phyloP scores from a whole-genome alignment of 225 moss, liverwort and hornwort genomes.

The Polytrichum commune region DNA sequence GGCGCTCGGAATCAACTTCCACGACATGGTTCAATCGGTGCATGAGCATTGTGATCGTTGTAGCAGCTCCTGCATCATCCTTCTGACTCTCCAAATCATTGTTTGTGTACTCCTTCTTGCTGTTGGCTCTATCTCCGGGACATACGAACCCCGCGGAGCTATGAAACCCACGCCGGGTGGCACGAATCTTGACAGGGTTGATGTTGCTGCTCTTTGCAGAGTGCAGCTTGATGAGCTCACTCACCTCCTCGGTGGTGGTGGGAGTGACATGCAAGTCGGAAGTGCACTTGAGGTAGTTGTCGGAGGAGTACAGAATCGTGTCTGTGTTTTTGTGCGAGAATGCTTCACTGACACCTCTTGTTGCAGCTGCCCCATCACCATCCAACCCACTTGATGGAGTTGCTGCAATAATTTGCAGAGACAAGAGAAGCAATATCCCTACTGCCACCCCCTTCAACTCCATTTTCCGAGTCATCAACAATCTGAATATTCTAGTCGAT shows the following conservation, averaged over 20 bases:
- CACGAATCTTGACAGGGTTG: slow-evolving; percentile 22
- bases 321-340: slow-evolving; percentile 7
- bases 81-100: not conserved
- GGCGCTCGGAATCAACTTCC: slow-evolving; percentile 16
- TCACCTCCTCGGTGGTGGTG: slow-evolving; percentile 18
- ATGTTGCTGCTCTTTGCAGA: not conserved
- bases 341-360: slow-evolving; percentile 15
- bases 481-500: too few species aligned
- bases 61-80: not conserved
- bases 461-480: too few species aligned
- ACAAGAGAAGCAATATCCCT: too few species aligned
- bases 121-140: slow-evolving; percentile 20
- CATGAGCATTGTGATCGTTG: slow-evolving; percentile 41
- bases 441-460: too few species aligned
- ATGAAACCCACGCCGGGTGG: slow-evolving; percentile 30
- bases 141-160: slow-evolving; percentile 36
- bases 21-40: slow-evolving; percentile 48
- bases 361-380: too few species aligned
- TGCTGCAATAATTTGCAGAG: too few species aligned
- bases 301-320: slow-evolving; percentile 20
- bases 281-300: slow-evolving; percentile 29
- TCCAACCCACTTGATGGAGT: too few species aligned
- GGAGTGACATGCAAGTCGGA: slow-evolving; percentile 15
- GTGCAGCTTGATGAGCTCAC: slow-evolving; percentile 15
- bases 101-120: not conserved